Evolutionary conservation across 768 basidiomycete genomes (phyloP).

Genomic region (Mycena belliarum): DNA sequence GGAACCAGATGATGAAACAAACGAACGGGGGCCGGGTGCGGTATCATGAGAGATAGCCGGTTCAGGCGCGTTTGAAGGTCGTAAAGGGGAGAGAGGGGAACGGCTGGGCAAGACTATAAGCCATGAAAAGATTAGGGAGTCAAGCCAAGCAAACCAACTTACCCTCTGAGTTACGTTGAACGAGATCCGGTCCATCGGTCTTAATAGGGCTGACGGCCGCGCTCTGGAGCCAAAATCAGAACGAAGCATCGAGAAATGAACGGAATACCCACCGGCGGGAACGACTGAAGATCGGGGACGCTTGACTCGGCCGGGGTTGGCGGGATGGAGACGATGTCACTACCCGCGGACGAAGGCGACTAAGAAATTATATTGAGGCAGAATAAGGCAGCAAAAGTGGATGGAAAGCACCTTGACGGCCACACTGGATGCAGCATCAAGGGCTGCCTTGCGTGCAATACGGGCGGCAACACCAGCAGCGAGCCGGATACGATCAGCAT

Average conservation of each 20-base stretch:
- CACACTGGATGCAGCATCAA: not conserved
- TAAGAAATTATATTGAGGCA: not conserved
- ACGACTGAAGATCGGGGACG: not conserved
- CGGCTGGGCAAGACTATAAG: not conserved
- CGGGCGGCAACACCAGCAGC: not conserved
- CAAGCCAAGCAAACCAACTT: not conserved
- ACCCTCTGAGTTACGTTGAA: not conserved
- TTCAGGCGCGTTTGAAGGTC: not conserved
- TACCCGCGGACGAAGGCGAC: not conserved
- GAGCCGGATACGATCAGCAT: not conserved
- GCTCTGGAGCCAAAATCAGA: not conserved
- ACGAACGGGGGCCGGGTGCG: not conserved
- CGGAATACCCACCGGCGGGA: not conserved
- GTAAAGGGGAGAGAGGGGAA: not conserved
- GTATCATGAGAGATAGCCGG: not conserved
- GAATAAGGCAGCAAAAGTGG: not conserved
- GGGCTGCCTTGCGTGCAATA: not conserved
- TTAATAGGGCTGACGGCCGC: not conserved
- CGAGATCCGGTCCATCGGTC: not conserved
- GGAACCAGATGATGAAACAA: not conserved
- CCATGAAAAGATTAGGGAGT: not conserved
- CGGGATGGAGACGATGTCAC: not conserved
- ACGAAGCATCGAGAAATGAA: not conserved
- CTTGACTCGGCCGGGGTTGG: not conserved
- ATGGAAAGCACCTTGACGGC: not conserved